These are phyloP conservation scores for Sclerotinia trifoliorum DNA, from an alignment of 2,329 filamentous ascomycete genomes.

Conservation along the genomic window DNA sequence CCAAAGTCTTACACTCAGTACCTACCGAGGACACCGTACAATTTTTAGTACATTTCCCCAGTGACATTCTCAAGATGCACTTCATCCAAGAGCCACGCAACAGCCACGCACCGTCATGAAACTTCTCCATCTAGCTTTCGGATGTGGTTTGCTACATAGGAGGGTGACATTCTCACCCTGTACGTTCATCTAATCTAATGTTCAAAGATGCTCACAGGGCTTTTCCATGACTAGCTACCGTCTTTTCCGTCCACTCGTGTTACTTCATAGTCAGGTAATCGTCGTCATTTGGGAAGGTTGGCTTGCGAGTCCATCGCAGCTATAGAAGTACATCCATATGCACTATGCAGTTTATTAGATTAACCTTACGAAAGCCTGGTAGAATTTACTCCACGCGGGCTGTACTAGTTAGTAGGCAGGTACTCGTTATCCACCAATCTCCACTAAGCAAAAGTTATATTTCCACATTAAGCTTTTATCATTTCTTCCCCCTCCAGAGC, in stretches of 20 bases:
- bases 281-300: conserved; percentile 14
- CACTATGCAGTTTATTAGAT: not conserved
- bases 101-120: not conserved
- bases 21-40: no score
- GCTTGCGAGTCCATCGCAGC: conserved; percentile 2
- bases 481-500: not conserved
- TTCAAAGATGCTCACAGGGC: not conserved
- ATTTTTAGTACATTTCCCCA: not conserved
- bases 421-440: not conserved
- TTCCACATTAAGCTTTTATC: conserved; percentile 15
- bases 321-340: no score
- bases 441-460: not conserved
- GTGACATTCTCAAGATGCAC: not conserved
- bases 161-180: not conserved
- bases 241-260: not conserved
- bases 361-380: not conserved
- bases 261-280: not conserved
- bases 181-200: not conserved
- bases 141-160: not conserved
- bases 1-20: not conserved
- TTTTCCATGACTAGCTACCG: not conserved
- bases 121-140: not conserved
- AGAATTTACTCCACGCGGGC: not conserved
- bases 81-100: conserved; percentile 15
- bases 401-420: no score